Evolutionary conservation across 371 early-diverging fungal species (phyloP), one percentile per base, ranked within the genome.

Genomic region (Dichotomocladium elegans): DNA sequence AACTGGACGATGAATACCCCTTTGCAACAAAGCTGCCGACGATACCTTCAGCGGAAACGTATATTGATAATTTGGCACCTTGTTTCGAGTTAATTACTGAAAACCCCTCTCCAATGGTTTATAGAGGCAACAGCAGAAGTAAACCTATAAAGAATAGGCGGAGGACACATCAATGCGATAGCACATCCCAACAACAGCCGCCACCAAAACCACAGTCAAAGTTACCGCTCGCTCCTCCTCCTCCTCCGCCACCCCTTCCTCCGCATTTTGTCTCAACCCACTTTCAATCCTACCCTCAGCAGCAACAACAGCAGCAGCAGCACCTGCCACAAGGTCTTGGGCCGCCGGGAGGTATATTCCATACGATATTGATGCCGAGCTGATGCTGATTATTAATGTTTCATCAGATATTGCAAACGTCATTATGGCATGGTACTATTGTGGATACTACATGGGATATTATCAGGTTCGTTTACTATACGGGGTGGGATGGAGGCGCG

Each of bases 391-490:
- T n/a, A n/a, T n/a, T n/a, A n/a, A n/a, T n/a, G n/a, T n/a, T n/a
- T n/a, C n/a, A n/a, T n/a, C 43, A 52, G 52, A 52, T 22, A 63
- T 87, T 27, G 52, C 74, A 17, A 78, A 80, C 57, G 60, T 86
- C 59, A 77, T 82, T 58, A 85, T 81, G 84, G 74, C 89, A 10
- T 89, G 88, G 88, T 89, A 87, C 58, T 86, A 77, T 57, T 75
- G 85, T 4, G 89, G 89, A 3, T 87, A 87, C 57, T 89, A 89
- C 56, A 82, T 83, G 15, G 89, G 86, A 43, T 71, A 79, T 22
- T 83, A 87, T 59, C 84, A 84, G 64, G 85, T 57, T 51, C 41
- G 37, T 21, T 2, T 8, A n/a, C n/a, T n/a, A n/a, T n/a, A n/a
- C n/a, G n/a, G n/a, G n/a, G n/a, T n/a, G n/a, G 37, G 37, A 15